Base-by-base conservation (phyloP, 345 rosid genomes). In the Bretschneidera sinensis region DNA sequence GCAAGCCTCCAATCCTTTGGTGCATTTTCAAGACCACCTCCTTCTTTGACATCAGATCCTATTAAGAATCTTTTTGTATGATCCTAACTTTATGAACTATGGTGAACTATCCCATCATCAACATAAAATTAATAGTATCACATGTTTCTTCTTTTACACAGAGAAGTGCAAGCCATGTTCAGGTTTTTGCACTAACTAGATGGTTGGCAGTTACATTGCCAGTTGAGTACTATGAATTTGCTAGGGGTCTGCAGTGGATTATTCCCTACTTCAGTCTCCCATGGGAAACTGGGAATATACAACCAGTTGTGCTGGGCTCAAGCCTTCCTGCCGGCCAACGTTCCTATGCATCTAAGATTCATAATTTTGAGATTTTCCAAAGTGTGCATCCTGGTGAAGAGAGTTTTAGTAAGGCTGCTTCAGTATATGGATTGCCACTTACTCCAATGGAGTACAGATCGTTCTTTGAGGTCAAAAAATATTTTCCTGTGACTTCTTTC, bases 231-330 rank as follows among this genome's bases (percentile, higher is more conserved):
- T 87, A 79, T 57, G 97, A 92, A 63, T 70, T 89, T 66, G 76
- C 80, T 24, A 76, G 90, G 74, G 76, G 82, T 51, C 52, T 92
- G 45, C 88, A 81, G 57, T 89, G 96, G 98, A 89, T 89, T 55
- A 69, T 92, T 76, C 98, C 97, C 33, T 87, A 92, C 76, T 83
- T 87, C 52, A 79, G 72, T 76, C 97, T 87, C 61, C 97, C 98
- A 15, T 89, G 98, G 98, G 98, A 89, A 74, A 72, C 66, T 48
- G 79, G 86, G 43, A 67, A 79, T 21, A 60, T 74, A 33, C 85
- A 64, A 50, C 78, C 85, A 34, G 62, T 83, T 72, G 76, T 86
- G 83, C 77, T 76, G 74, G 85, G 79, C 69, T 64, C 87, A 51
- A 75, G 66, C 64, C 78, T 85, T 55, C 74, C 71, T 17, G 25